Conservation (phyloP, 495 filamentous ascomycete species). For the Hapsidospora chrysogenum region DNA sequence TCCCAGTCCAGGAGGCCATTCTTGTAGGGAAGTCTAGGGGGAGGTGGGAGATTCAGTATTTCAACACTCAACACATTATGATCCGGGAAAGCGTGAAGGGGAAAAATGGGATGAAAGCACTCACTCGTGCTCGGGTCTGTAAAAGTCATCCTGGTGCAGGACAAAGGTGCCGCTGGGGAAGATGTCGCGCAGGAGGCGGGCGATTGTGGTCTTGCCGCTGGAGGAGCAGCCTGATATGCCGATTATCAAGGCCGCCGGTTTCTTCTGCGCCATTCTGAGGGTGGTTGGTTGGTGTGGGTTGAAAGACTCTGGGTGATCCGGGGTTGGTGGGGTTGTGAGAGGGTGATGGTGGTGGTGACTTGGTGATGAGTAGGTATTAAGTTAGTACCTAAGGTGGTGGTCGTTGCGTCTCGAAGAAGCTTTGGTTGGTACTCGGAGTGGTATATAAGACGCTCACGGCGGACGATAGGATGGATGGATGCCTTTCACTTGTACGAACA, state of each 20-base stretch:
- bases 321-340: no score
- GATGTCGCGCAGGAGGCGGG: slow-evolving; percentile 54
- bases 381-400: no score
- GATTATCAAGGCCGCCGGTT: slow-evolving; percentile 39
- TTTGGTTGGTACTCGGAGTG: no score
- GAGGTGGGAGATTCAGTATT: slow-evolving; percentile 1
- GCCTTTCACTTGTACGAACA: no score
- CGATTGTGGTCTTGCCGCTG: slow-evolving; percentile 66
- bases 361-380: no score
- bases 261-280: no score
- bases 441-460: no score
- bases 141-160: slow-evolving; percentile 90
- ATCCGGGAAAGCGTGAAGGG: background rate
- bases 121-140: slow-evolving; percentile 54
- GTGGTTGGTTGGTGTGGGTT: no score
- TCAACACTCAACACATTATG: background rate
- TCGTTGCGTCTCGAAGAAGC: no score
- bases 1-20: slow-evolving; percentile 72
- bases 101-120: slow-evolving; percentile 5
- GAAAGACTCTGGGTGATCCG: no score
- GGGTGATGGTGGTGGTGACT: no score
- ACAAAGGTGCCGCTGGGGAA: slow-evolving; percentile 61
- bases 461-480: no score
- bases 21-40: slow-evolving; percentile 26
- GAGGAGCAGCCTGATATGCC: slow-evolving; percentile 63